phyloP scores from a whole-genome alignment of 2,329 filamentous ascomycete species.

The Neodidymelliopsis sp. region DNA sequence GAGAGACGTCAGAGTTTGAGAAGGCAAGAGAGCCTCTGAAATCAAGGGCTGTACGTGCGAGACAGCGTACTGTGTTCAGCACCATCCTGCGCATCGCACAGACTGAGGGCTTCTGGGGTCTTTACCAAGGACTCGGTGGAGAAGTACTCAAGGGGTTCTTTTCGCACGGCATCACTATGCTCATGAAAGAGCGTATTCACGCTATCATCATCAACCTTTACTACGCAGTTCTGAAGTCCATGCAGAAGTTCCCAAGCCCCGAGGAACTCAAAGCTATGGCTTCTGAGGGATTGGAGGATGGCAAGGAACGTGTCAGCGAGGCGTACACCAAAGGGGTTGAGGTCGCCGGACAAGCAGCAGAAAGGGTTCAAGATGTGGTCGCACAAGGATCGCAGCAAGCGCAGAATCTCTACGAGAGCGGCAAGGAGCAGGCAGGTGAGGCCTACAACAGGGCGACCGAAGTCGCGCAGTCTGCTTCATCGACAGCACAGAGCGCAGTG shows the following conservation, averaged over 20 bases:
- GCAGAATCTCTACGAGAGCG: constrained; percentile 34
- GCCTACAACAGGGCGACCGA: constrained; percentile 19
- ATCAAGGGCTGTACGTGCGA: constrained; percentile 33
- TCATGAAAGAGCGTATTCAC: constrained; percentile 82
- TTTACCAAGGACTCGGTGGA: constrained; percentile 79
- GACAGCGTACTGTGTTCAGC: constrained; percentile 65
- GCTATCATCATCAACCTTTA: constrained; percentile 75
- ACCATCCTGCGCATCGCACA: constrained; percentile 65
- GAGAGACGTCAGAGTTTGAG: constrained; percentile 39
- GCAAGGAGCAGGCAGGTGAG: constrained; percentile 32
- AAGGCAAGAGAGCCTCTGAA: constrained; percentile 32
- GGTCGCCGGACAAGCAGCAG: constrained; percentile 33
- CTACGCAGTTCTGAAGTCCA: constrained; percentile 66
- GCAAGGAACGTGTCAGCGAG: constrained; percentile 37
- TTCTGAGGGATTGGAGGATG: constrained; percentile 39
- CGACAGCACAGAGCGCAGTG: constrained; percentile 22
- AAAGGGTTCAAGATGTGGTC: constrained; percentile 36
- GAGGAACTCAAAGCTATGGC: constrained; percentile 49
- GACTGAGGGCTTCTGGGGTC: constrained; percentile 70
- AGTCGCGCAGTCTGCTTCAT: constrained; percentile 18
- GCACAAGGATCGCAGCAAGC: constrained; percentile 37
- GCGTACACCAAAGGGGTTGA: constrained; percentile 35
- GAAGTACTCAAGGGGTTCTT: constrained; percentile 86
- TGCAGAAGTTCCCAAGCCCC: constrained; percentile 51
- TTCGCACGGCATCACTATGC: constrained; percentile 85